Evolutionary conservation across 2,329 filamentous ascomycete genomes (phyloP), one percentile per base, ranked within the genome.

Genomic region (Stromatinia cepivora): DNA sequence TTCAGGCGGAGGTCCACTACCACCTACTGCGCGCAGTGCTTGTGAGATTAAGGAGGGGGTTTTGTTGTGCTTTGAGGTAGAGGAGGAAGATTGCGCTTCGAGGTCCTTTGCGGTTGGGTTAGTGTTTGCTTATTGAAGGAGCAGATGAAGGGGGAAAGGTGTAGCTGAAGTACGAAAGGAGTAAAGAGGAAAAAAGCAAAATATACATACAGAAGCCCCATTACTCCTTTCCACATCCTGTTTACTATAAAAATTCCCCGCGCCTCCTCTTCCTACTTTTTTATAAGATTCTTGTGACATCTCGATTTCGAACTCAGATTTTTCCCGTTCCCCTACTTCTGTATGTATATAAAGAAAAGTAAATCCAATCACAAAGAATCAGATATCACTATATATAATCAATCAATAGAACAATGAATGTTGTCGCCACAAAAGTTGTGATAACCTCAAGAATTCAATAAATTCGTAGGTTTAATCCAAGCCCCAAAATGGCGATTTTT

Each of bases 211-310:
- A 46, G 48, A 54, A 25, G n/a, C 69, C 57, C 52, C 65, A 71
- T 69, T 48, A 53, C 59, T 42, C 58, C 66, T 57, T 48, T 86
- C 81, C 36, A 84, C 77, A 70, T 87, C 82, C 72, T 84, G 81
- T 72, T 84, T 82, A 75, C 81, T 81, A 75, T 84, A 84, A 77
- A 85, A 88, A 79, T 90, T 90, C 66, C 88, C 88, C 8, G 87
- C 87, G 63, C 88, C 88, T 67, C 88, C 88, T 62, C 88, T 85
- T 69, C 88, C 88, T 54, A 84, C 74, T 85, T 85, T 70, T 75
- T 76, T 76, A 75, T 78, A 79, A 73, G 77, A 42, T 69, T 76
- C 73, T 46, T 72, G 54, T 4, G 53, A 39, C 53, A 54, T 67
- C n/a, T n/a, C 9, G 31, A n/a, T 36, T 56, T 56, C 5, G 4